A percentile compares a stretch with the other conserved stretches of the same genome.
Conservation (phyloP, 805 yeast species). For the Grigorovia jiainica region DNA sequence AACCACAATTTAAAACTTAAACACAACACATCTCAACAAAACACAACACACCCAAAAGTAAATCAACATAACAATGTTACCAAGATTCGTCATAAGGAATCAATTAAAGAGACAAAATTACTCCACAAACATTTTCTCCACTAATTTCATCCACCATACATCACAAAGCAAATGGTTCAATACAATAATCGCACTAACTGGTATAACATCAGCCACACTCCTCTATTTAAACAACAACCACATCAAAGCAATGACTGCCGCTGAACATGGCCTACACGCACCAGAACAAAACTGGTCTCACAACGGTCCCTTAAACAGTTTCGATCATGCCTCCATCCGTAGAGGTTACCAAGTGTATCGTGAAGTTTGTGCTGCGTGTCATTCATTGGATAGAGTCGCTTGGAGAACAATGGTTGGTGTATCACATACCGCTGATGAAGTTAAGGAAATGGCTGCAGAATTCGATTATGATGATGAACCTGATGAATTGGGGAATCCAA, state of each 20-base stretch:
- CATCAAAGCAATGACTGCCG: conserved; percentile 95
- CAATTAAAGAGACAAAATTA: too few relatives aligned
- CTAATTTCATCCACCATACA: too few relatives aligned
- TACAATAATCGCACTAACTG: conserved; percentile 57
- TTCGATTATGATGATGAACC: conserved; percentile 98
- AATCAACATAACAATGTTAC: too few relatives aligned
- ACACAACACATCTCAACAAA: too few relatives aligned
- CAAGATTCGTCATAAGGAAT: too few relatives aligned
- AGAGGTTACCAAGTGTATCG: conserved; percentile 98
- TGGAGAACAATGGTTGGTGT: conserved; percentile 99
- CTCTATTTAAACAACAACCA: conserved; percentile 76
- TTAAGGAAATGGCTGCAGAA: conserved; percentile 87
- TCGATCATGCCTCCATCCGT: conserved; percentile 92
- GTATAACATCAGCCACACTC: conserved; percentile 71
- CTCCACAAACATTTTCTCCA: too few relatives aligned
- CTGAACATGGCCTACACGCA: conserved; percentile 97
- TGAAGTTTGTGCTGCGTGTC: conserved; percentile 99
- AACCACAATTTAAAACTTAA: too few relatives aligned
- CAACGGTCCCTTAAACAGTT: conserved; percentile 80
- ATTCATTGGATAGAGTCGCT: conserved; percentile 91
- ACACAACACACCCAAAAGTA: too few relatives aligned
- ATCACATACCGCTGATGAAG: conserved; percentile 84
- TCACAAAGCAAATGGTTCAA: conserved; percentile 40
- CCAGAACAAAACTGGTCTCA: conserved; percentile 92
- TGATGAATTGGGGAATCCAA: conserved; percentile 96